Evolutionary conservation across 805 yeast species (phyloP), one percentile per base, ranked within the genome.

Genomic region (Cyberlindnera meyerae): DNA sequence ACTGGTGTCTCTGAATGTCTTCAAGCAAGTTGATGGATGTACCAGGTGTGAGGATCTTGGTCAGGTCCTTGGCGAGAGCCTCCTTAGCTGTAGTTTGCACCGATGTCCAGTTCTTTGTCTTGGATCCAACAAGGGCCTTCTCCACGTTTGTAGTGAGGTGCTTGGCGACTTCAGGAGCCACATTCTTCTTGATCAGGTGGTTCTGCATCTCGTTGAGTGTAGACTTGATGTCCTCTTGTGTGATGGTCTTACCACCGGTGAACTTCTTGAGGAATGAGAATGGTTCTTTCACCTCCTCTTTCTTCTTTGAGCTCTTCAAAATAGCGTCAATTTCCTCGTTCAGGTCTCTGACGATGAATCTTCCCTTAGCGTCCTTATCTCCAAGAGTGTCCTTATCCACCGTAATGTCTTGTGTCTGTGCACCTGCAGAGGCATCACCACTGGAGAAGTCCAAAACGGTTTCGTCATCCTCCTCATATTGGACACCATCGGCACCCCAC

Each of bases 141-240:
- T 79, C 79, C 26, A 93, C 87, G 40, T 78, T 79, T 12, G 75
- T 71, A 29, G 86, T 75, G 32, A 90, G 69, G 31, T 75, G 71
- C 27, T 69, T 76, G 0, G 97, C 93, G 3, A 88, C 95, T 40
- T 82, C 84, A 9, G 95, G 93, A 4, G 97, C 93, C 22, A 90
- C 93, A 52, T 90, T 90, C 51, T 89, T 90, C 44, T 81, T 70
- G 43, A 93, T 75, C 37, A 90, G 66, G 50, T 86, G 94, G 40
- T 84, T 82, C 37, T 76, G 72, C 61, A 93, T 71, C 29, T 79
- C 75, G 27, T 68, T 68, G 16, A 84, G 63, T 2, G 86, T 79
- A 29, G 78, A 76, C 26, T 71, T 71, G 39, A 90, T 66, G 52
- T 88, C 88, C 11, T 70, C 71, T 22, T 72, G 70, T 2, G 77